A percentile compares a stretch with the other conserved stretches of the same genome.
phyloP scores from a whole-genome alignment of 2,329 filamentous ascomycete genomes.

The Xylariomycetidae sp. region DNA sequence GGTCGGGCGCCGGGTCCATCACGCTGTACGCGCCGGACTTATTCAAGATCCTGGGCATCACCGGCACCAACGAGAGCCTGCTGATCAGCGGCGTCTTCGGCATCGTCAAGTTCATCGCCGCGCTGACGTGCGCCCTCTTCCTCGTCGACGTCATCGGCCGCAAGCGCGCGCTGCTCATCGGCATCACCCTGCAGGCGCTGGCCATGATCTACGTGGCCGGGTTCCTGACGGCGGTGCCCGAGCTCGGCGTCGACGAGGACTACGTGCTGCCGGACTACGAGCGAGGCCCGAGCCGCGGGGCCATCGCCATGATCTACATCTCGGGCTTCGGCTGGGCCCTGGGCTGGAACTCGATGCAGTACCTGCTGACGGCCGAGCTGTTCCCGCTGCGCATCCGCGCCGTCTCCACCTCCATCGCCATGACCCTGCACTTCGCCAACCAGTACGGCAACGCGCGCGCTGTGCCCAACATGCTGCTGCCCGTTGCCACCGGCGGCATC shows the following conservation, averaged over 20 bases:
- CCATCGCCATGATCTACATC: constrained; percentile 69
- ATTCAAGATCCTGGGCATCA: constrained; percentile 67
- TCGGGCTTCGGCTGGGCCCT: constrained; percentile 66
- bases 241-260: constrained; percentile 44
- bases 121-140: constrained; percentile 68
- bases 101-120: constrained; percentile 65
- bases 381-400: constrained; percentile 72
- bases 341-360: constrained; percentile 74
- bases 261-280: constrained; percentile 44
- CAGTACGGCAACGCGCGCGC: constrained; percentile 75
- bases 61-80: constrained; percentile 62
- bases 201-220: constrained; percentile 59
- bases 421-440: constrained; percentile 76
- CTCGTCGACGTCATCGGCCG: constrained; percentile 75
- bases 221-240: constrained; percentile 60
- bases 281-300: constrained; percentile 57
- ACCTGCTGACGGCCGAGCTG: constrained; percentile 72
- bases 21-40: constrained; percentile 73
- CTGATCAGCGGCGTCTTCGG: constrained; percentile 74
- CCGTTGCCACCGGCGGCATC: constrained; percentile 40
- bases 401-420: constrained; percentile 64
- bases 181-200: constrained; percentile 56
- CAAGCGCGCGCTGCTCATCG: constrained; percentile 59
- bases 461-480: constrained; percentile 69
- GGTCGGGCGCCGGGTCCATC: constrained; percentile 68